phyloP scores from a whole-genome alignment of 2,329 filamentous ascomycete genomes.

The Sporothrix variecibatus region DNA sequence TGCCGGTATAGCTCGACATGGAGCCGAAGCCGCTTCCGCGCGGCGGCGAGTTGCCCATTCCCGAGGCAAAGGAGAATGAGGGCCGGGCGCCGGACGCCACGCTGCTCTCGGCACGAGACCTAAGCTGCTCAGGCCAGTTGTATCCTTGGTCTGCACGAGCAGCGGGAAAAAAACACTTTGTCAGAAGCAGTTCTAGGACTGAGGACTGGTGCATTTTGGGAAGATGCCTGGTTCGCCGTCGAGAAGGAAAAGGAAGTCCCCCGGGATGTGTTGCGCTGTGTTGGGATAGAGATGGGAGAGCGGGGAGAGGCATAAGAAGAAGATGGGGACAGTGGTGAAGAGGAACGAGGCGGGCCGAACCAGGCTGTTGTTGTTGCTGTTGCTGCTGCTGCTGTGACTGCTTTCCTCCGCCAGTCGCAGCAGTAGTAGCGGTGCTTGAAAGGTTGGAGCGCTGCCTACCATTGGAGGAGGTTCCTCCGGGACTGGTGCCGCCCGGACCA shows the following conservation, averaged over 20 bases:
- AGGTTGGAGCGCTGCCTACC: conserved; percentile 55
- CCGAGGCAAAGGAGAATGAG: conserved; percentile 59
- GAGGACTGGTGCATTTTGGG: conserved; percentile 27
- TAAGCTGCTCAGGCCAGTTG: conserved; percentile 96
- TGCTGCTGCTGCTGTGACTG: conserved; percentile 34
- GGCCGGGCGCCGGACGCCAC: conserved; percentile 56
- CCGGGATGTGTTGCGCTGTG: background rate
- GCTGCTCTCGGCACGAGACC: conserved; percentile 83
- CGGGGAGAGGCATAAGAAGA: conserved; percentile 1
- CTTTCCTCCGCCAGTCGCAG: background rate
- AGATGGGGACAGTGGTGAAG: conserved; percentile 8
- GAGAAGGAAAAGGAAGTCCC: conserved; percentile 27
- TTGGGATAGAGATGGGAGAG: background rate
- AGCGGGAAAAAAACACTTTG: conserved; percentile 49
- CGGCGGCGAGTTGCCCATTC: conserved; percentile 46
- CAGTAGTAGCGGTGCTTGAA: conserved; percentile 38
- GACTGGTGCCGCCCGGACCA: conserved; percentile 56
- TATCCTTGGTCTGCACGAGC: conserved; percentile 82
- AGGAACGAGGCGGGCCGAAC: conserved; percentile 12
- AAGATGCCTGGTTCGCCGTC: conserved; percentile 35
- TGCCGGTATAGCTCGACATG: conserved; percentile 20
- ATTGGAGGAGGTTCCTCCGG: conserved; percentile 52
- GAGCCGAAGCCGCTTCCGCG: conserved; percentile 35
- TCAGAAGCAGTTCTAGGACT: conserved; percentile 64
- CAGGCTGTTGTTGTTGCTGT: conserved; percentile 23